Percentiles rank a stretch among this genome's conserved stretches.
phyloP scores from a whole-genome alignment of 1,284 basidiomycete genomes.

The Naganishia albida region DNA sequence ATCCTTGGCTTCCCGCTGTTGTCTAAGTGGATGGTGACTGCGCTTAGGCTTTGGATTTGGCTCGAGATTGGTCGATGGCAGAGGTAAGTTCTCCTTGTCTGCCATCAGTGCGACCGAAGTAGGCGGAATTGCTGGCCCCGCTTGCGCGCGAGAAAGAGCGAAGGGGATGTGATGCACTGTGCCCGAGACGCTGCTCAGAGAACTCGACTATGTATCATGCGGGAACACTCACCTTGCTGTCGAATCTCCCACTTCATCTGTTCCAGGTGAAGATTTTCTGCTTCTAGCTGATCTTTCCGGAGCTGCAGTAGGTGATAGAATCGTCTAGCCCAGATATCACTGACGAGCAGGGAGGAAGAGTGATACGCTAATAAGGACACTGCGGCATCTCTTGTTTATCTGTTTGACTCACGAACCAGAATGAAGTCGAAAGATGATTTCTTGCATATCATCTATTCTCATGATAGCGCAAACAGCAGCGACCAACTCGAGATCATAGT shows the following conservation, averaged over 20 bases:
- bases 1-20: too few relatives aligned
- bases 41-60: not conserved
- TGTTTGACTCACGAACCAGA: constrained; percentile 5
- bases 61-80: not conserved
- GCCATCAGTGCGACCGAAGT: not conserved
- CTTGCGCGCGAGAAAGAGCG: too few relatives aligned
- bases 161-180: too few relatives aligned
- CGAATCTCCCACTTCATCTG: not conserved
- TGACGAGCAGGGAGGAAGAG: not conserved
- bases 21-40: too few relatives aligned
- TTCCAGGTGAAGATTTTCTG: not conserved
- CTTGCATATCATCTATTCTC: constrained; percentile 15
- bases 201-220: not conserved
- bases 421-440: constrained; percentile 14
- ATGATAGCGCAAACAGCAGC: constrained; percentile 18
- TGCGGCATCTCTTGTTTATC: not conserved
- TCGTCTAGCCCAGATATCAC: constrained; percentile 24
- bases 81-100: constrained; percentile 12
- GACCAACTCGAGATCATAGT: constrained; percentile 53
- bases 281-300: constrained; percentile 14
- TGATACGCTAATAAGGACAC: not conserved
- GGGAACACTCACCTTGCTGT: constrained; percentile 7
- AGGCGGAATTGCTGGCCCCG: too few relatives aligned
- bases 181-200: too few relatives aligned
- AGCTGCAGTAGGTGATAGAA: constrained; percentile 10